Evolutionary conservation across 1,284 basidiomycete species (phyloP).

Genomic region (Irpex sp.): DNA sequence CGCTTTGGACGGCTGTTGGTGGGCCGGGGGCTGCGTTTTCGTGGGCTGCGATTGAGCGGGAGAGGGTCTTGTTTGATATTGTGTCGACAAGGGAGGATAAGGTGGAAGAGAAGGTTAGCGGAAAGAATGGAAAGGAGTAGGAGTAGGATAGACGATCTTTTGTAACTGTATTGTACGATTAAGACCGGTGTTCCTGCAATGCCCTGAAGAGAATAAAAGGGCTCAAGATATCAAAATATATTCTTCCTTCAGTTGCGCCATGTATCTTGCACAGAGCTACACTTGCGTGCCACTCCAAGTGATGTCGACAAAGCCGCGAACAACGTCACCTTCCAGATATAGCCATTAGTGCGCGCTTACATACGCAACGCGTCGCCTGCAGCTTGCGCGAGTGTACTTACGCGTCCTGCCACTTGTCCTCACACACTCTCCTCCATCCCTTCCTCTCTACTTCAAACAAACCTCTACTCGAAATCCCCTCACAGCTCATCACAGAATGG

Average conservation of each 20-base stretch:
- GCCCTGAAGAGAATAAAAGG: too few relatives aligned
- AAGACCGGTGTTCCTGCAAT: too few relatives aligned
- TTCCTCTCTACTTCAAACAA: neutral
- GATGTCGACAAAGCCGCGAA: neutral
- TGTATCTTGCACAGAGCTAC: too few relatives aligned
- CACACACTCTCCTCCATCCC: neutral
- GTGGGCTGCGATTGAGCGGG: conserved; percentile 10
- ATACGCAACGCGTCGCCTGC: conserved; percentile 6
- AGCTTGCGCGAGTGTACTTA: conserved; percentile 5
- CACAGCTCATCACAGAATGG: conserved; percentile 43
- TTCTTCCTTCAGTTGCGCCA: too few relatives aligned
- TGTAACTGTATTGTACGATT: too few relatives aligned
- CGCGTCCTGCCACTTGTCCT: conserved; percentile 2
- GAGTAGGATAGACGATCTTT: neutral
- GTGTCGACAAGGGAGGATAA: neutral
- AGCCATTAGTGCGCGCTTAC: conserved; percentile 15
- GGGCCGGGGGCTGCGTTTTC: conserved; percentile 12
- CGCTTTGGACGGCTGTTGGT: neutral
- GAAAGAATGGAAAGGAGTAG: neutral
- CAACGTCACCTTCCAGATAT: conserved; percentile 5
- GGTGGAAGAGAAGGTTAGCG: neutral
- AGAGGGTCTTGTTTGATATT: neutral
- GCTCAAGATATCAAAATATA: too few relatives aligned
- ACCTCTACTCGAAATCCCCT: neutral
- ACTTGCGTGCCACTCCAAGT: too few relatives aligned